Percentiles rank a stretch among this genome's conserved stretches.
phyloP scores from a whole-genome alignment of 2,329 filamentous ascomycete species.

The Fusarium sp. region DNA sequence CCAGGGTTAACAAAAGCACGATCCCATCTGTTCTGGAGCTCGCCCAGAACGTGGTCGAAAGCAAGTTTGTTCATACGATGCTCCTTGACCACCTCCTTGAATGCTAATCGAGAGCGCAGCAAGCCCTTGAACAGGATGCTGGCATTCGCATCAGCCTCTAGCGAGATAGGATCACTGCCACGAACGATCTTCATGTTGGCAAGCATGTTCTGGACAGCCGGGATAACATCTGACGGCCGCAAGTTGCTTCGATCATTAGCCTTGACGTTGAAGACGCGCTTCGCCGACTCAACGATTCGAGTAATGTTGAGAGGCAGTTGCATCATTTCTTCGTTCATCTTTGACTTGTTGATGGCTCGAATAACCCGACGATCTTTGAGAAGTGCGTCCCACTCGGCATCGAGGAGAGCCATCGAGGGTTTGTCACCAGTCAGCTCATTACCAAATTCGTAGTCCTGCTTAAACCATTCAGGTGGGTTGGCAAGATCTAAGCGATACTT shows the following conservation, averaged over 20 bases:
- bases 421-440: slow-evolving; percentile 89
- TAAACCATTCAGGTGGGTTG: slow-evolving; percentile 73
- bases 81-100: slow-evolving; percentile 90
- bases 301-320: slow-evolving; percentile 93
- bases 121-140: slow-evolving; percentile 95
- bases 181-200: slow-evolving; percentile 88
- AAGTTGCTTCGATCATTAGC: slow-evolving; percentile 89
- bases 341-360: slow-evolving; percentile 75
- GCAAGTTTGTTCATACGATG: slow-evolving; percentile 91
- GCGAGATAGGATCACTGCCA: slow-evolving; percentile 85
- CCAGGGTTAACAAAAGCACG: slow-evolving; percentile 90
- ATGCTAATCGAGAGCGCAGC: slow-evolving; percentile 89
- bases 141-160: slow-evolving; percentile 89
- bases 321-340: slow-evolving; percentile 87
- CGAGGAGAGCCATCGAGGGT: slow-evolving; percentile 88
- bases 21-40: slow-evolving; percentile 90
- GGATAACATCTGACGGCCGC: slow-evolving; percentile 89
- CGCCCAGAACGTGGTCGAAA: slow-evolving; percentile 92
- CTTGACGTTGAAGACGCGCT: slow-evolving; percentile 91
- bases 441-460: slow-evolving; percentile 77
- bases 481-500: slow-evolving; percentile 87
- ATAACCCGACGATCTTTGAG: slow-evolving; percentile 81
- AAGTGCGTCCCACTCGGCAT: slow-evolving; percentile 89
- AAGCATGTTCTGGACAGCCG: slow-evolving; percentile 81
- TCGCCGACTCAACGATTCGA: slow-evolving; percentile 91